phyloP scores from a whole-genome alignment of 2,329 filamentous ascomycete species.

The Xylariaceae sp. region DNA sequence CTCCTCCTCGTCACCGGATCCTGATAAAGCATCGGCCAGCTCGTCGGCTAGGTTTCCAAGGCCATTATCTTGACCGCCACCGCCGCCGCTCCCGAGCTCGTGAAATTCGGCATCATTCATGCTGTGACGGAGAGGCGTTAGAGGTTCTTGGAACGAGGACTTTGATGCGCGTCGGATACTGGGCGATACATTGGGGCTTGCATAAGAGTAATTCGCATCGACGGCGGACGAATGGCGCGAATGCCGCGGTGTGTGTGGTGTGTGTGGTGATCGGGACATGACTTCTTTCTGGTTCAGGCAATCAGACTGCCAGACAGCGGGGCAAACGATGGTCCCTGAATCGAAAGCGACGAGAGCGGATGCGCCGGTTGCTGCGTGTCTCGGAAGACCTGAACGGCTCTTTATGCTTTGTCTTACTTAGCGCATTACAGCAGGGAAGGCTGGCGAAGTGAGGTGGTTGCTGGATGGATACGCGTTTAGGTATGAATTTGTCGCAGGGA shows the following conservation, averaged over 20 bases:
- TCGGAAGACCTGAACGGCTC: not conserved
- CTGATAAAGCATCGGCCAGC: conserved; percentile 74
- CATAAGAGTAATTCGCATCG: conserved; percentile 49
- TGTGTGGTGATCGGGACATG: conserved; percentile 59
- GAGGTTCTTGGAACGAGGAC: conserved; percentile 57
- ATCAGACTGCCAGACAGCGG: not conserved
- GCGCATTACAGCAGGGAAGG: conserved; percentile 3
- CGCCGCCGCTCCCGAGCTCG: conserved; percentile 51
- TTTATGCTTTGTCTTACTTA: conserved; percentile 7
- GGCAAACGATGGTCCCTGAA: not conserved
- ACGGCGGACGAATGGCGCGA: conserved; percentile 64
- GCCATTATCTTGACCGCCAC: conserved; percentile 56
- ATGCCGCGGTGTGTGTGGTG: conserved; percentile 65
- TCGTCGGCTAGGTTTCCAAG: conserved; percentile 83
- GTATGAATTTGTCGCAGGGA: conserved; percentile 7
- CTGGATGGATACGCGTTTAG: not conserved
- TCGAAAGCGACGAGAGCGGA: not conserved
- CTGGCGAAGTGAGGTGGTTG: not conserved
- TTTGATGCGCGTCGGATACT: conserved; percentile 57
- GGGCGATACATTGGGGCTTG: conserved; percentile 53
- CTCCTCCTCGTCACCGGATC: conserved; percentile 66
- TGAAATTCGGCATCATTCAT: conserved; percentile 56
- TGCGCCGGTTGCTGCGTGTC: conserved; percentile 9
- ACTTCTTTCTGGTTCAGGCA: not conserved
- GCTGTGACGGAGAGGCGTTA: conserved; percentile 56